These are phyloP conservation scores for Aphanoascus verrucosus DNA, from an alignment of 2,329 filamentous ascomycete species.

Conservation along the genomic window DNA sequence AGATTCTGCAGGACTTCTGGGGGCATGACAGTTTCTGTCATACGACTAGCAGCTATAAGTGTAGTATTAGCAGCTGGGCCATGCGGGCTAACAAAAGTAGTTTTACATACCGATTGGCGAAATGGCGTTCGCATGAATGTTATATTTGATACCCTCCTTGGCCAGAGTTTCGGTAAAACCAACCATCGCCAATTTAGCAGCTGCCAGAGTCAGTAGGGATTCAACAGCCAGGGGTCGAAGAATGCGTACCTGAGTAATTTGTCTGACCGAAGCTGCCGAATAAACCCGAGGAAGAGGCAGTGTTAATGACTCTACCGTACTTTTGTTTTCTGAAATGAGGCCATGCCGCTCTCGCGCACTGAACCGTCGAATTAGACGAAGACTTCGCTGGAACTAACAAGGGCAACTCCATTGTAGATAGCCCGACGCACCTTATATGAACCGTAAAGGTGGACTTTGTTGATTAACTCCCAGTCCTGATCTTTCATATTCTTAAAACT, in stretches of 20 bases:
- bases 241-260: slow-evolving; percentile 67
- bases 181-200: slow-evolving; percentile 88
- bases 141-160: slow-evolving; percentile 96
- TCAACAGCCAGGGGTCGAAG: neutral
- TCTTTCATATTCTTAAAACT: slow-evolving; percentile 99
- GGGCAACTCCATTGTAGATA: neutral
- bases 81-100: neutral
- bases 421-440: slow-evolving; percentile 60
- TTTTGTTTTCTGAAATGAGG: slow-evolving; percentile 98
- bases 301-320: slow-evolving; percentile 94
- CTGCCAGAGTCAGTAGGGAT: slow-evolving; percentile 34
- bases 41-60: slow-evolving; percentile 66
- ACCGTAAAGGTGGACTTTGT: slow-evolving; percentile 83
- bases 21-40: slow-evolving; percentile 93
- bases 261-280: slow-evolving; percentile 93
- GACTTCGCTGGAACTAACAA: neutral
- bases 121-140: slow-evolving; percentile 91
- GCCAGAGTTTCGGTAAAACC: slow-evolving; percentile 96
- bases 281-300: slow-evolving; percentile 85
- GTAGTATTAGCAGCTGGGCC: slow-evolving; percentile 12
- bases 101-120: slow-evolving; percentile 57
- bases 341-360: slow-evolving; percentile 86
- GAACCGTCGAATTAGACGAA: slow-evolving; percentile 5
- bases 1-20: slow-evolving; percentile 78
- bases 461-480: slow-evolving; percentile 89